These are phyloP conservation scores for Phyllosticta ampelicida DNA, from an alignment of 2,329 filamentous ascomycete genomes.

Conservation along the genomic window DNA sequence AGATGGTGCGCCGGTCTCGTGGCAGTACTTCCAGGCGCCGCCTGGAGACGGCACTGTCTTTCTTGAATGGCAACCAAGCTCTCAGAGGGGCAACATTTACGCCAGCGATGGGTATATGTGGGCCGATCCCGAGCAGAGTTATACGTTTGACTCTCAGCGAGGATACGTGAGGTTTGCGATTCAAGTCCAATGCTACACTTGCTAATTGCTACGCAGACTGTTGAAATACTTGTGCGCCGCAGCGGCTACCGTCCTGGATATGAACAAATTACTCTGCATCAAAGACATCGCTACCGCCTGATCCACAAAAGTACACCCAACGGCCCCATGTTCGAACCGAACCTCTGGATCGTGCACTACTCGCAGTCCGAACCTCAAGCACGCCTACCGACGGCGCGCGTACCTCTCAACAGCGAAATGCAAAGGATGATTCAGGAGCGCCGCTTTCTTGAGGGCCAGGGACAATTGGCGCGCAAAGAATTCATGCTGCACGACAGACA, in stretches of 20 bases:
- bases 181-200: background rate
- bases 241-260: slow-evolving; percentile 64
- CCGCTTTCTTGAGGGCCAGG: slow-evolving; percentile 55
- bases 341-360: slow-evolving; percentile 88
- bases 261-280: slow-evolving; percentile 65
- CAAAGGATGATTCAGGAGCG: slow-evolving; percentile 52
- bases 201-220: slow-evolving; percentile 44
- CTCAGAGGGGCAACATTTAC: slow-evolving; percentile 60
- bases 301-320: slow-evolving; percentile 62
- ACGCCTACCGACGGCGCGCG: slow-evolving; percentile 56
- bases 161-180: slow-evolving; percentile 45
- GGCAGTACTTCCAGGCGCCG: slow-evolving; percentile 81
- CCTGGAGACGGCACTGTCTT: slow-evolving; percentile 65
- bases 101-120: slow-evolving; percentile 90
- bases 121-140: slow-evolving; percentile 69
- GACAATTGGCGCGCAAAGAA: slow-evolving; percentile 73
- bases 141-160: slow-evolving; percentile 55
- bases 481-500: slow-evolving; percentile 86
- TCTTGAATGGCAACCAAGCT: slow-evolving; percentile 73
- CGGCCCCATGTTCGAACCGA: slow-evolving; percentile 57
- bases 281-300: slow-evolving; percentile 77
- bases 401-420: slow-evolving; percentile 50
- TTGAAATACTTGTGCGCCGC: slow-evolving; percentile 82
- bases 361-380: slow-evolving; percentile 64
- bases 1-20: slow-evolving; percentile 77